Evolutionary conservation across 1,284 basidiomycete species (phyloP), one percentile per base, ranked within the genome.

Genomic region (Microbotryum lychnidis-dioicae): DNA sequence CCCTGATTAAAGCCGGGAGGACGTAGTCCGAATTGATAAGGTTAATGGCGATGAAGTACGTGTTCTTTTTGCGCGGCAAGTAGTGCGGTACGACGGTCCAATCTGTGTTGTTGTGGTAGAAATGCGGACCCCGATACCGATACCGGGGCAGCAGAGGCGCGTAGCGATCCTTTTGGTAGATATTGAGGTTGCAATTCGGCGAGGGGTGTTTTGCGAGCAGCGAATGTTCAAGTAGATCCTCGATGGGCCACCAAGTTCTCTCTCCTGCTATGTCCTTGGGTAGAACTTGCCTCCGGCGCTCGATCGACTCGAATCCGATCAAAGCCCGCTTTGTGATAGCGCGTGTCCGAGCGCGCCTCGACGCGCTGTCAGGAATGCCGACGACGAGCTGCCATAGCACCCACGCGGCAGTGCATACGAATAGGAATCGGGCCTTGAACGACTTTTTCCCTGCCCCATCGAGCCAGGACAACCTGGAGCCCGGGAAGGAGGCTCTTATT

Each of bases 21-120:
- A 73, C 67, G 63, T 54, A 44, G 12, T 58, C 58, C 44, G 61
- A 56, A 44, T 65, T 66, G 21, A 58, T 42, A 47, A 73, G 62
- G 23, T 73, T 74, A 49, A 73, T 42, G 47, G 60, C 66, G 27
- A 72, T 62, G n/a, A 75, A 58, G 58, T 65, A 65, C n/a, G 37
- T 60, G 48, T 58, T 55, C 25, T 46, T 21, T 37, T 58, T 18
- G 12, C 59, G 37, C 25, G 59, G 56, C 3, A 48, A 33, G 50
- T 58, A 46, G 48, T 64, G 63, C 7, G 60, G 63, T 12, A 20
- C 46, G 2, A 7, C 25, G 14, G 53, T 27, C 20, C 5, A 25
- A 46, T 27, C 31, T 33, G 14, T 48, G 52, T 3, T 53, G 50
- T 42, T 42, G 37, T 16, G 37, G 37, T 42, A 42, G 37, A 42